Evolutionary conservation across 805 yeast species (phyloP), one percentile per base, ranked within the genome.

Genomic region (Spathaspora sp.): DNA sequence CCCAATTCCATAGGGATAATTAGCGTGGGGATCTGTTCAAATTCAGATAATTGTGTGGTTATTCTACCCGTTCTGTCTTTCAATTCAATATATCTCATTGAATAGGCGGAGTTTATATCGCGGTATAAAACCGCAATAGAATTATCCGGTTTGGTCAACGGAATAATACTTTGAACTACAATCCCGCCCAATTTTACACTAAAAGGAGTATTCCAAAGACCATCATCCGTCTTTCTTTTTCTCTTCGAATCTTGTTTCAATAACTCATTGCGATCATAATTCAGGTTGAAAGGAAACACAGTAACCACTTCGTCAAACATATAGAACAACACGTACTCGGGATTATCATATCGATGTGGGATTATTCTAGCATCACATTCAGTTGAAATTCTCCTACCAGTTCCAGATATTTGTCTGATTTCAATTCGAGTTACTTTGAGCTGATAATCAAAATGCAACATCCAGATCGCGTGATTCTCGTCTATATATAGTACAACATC

Each of bases 121-220:
- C 46, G 42, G 39, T 52, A 52, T 18, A 49, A 29, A 19, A 52
- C 44, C 8, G 50, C 48, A 2, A 52, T 31, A 38, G 48, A 9
- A 14, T n/a, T 18, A 17, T 49, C 47, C 1, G 52, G 50, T 10
- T 48, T 19, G 1, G 10, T 8, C 14, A 51, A 17, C 6, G 42
- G 20, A 3, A 42, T 40, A 8, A 49, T 40, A 14, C 44, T 42
- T 46, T 44, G 32, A 12, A 49, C 45, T 38, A 48, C 20, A 12
- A 52, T 49, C 16, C 38, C 44, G 16, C 55, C 55, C 19, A 49
- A 26, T 28, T 52, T 38, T 3, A 39, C 9, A 6, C 46, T 16
- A 9, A 17, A 26, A 3, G 47, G 20, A 7, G 43, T 23, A 23
- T 6, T 23, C 48, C 50, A 40, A 14, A 31, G n/a, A 18, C 17